These are phyloP conservation scores for Malassezia vespertilionis DNA, from an alignment of 1,284 basidiomycete genomes.

Conservation along the genomic window DNA sequence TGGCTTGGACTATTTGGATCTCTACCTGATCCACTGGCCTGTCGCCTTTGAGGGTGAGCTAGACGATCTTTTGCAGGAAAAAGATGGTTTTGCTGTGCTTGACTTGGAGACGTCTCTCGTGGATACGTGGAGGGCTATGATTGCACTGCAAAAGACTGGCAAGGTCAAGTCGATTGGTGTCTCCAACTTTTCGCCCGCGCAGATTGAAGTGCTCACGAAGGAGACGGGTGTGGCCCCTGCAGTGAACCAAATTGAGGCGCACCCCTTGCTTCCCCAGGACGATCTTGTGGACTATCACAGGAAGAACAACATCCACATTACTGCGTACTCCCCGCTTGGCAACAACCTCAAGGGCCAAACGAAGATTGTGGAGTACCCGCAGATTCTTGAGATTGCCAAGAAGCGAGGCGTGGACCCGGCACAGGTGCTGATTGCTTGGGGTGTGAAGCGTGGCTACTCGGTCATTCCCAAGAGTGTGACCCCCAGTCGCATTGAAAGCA, in stretches of 20 bases:
- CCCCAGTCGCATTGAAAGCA: conserved; percentile 41
- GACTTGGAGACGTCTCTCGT: conserved; percentile 58
- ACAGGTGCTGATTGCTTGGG: conserved; percentile 49
- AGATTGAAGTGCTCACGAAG: conserved; percentile 60
- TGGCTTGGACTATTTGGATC: conserved; percentile 47
- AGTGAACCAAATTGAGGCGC: conserved; percentile 72
- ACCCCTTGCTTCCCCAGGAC: conserved; percentile 53
- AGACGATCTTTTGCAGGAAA: conserved; percentile 52
- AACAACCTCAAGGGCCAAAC: conserved; percentile 40
- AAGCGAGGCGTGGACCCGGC: conserved; percentile 41
- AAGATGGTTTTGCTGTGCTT: conserved; percentile 52
- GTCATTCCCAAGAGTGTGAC: conserved; percentile 50
- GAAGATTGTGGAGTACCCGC: conserved; percentile 40
- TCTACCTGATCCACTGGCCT: conserved; percentile 74
- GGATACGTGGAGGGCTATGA: conserved; percentile 71
- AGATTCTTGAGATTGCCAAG: conserved; percentile 46
- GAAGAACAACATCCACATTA: conserved; percentile 43
- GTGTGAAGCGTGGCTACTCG: conserved; percentile 43
- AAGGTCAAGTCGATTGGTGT: conserved; percentile 52
- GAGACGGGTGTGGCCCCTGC: conserved; percentile 67
- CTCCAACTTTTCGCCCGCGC: conserved; percentile 65
- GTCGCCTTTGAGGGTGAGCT: conserved; percentile 48
- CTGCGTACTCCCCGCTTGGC: conserved; percentile 49
- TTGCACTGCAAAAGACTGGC: conserved; percentile 52
- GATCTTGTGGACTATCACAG: conserved; percentile 34